Evolutionary conservation across 345 rosid species (phyloP).

Genomic region (Euphorbia lathyris): DNA sequence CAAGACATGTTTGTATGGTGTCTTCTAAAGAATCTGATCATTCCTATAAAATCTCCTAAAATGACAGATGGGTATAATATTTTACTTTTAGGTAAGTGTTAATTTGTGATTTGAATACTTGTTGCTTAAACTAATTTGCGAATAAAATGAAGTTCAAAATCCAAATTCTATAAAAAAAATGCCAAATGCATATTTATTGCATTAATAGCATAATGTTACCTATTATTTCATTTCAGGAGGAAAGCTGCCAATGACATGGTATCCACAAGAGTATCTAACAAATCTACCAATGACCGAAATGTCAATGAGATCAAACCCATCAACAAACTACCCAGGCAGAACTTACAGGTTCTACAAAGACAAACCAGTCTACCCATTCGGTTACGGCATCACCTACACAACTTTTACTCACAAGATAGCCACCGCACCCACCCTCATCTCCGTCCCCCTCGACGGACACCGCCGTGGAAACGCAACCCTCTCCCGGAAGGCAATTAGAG

Average conservation of each 20-base stretch:
- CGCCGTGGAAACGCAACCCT: conserved; percentile 31
- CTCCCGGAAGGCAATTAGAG: conserved; percentile 58
- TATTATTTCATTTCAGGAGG: conserved; percentile 20
- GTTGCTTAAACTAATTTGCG: no score
- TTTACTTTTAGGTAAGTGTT: no score
- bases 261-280: conserved; percentile 29
- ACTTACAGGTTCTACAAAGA: conserved; percentile 69
- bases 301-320: conserved; percentile 25
- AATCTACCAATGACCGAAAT: conserved; percentile 33
- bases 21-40: no score
- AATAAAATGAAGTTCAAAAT: no score
- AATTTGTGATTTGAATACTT: no score
- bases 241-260: conserved; percentile 37
- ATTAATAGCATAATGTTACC: no score
- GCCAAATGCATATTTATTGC: no score
- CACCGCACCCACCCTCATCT: conserved; percentile 47
- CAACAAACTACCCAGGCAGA: conserved; percentile 25
- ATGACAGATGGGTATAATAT: no score
- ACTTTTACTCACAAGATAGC: conserved; percentile 52
- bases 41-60: no score
- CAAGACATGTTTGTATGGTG: no score
- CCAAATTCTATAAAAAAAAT: no score
- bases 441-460: conserved; percentile 49
- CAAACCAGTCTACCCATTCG: conserved; percentile 74
- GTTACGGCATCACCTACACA: conserved; percentile 83